Conservation (phyloP, 2,329 filamentous ascomycete genomes). For the Cryphonectria radicalis region DNA sequence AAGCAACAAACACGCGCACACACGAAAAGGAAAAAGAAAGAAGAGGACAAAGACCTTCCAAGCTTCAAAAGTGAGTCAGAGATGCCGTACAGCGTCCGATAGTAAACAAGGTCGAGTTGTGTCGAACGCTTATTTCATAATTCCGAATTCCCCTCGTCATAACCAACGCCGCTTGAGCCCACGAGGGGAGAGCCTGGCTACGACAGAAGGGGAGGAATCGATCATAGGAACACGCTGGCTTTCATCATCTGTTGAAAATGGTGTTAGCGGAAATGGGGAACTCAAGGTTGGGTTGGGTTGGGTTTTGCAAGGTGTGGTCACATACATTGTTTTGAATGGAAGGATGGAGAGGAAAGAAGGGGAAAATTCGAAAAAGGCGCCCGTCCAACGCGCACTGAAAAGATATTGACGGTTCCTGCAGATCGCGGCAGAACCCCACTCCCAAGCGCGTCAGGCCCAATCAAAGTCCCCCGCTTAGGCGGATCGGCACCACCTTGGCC, state of each 20-base stretch:
- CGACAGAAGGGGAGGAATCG: constrained; percentile 65
- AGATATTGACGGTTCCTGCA: constrained; percentile 24
- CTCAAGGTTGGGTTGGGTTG: background rate
- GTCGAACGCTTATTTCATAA: constrained; percentile 99
- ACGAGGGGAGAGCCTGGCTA: constrained; percentile 80
- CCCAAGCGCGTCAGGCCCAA: background rate
- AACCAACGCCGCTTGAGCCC: constrained; percentile 89
- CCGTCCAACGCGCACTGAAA: constrained; percentile 25
- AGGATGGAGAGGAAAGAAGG: constrained; percentile 72
- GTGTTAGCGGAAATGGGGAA: constrained; percentile 40
- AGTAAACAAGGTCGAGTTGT: constrained; percentile 91
- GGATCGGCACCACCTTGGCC: constrained; percentile 12
- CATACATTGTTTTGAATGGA: constrained; percentile 99
- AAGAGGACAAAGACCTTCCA: constrained; percentile 33
- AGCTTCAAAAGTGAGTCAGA: constrained; percentile 70
- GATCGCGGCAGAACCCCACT: constrained; percentile 16
- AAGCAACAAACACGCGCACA: background rate
- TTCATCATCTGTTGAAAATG: constrained; percentile 85
- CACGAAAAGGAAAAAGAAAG: background rate
- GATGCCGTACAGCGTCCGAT: constrained; percentile 98
- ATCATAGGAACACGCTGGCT: constrained; percentile 96
- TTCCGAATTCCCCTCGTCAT: constrained; percentile 64
- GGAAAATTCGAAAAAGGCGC: constrained; percentile 41
- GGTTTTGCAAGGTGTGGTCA: constrained; percentile 38
- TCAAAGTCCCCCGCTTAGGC: background rate